Base-by-base conservation (phyloP, 352 stramenopile species). In the Phytophthora sojae region DNA sequence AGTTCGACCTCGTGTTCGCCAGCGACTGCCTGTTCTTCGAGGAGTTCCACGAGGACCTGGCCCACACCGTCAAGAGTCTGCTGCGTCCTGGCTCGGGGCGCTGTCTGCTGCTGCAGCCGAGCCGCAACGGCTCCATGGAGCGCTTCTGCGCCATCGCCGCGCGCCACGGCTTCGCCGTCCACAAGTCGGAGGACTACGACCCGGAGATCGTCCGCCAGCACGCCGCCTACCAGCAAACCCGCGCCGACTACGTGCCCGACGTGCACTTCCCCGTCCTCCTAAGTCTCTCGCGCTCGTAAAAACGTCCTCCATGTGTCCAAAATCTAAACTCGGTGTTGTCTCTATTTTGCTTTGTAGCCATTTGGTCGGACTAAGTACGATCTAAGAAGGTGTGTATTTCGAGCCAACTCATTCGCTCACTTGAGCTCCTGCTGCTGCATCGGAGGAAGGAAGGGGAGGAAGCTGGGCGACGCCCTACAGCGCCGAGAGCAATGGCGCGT, bases 11-110 rank as follows among this genome's bases (percentile, higher is more conserved):
- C 62, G 66, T 96, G 45, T 77, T 96, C 32, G 89, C 88, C 4
- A 94, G 88, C 57, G 89, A 96, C 67, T 96, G 89, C 58, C 72
- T 96, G 1, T 96, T 96, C 73, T 96, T 96, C 57, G 86, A 95
- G 75, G 82, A 89, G 1, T 96, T 95, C 70, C 88, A 96, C 70
- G 68, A 85, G 50, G 89, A 96, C 59, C 71, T 96, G 23, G 81
- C 74, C 14, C 71, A 83, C 57, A 93, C 83, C 0, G 86, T 96
- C 73, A 75, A 84, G n/a, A 64, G 68, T 56, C 72, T 96, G 6
- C 51, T 95, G 37, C 64, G 69, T 6, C 80, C 65, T 0, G 17
- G 19, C 3, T 85, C 75, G 0, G 87, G 87, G 6, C 73, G 71
- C 12, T 94, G 86, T 57, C 77, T 89, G n/a, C 75, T 96, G 19